Conservation (phyloP, 768 basidiomycete species). For the Leccinum barrowsii region DNA sequence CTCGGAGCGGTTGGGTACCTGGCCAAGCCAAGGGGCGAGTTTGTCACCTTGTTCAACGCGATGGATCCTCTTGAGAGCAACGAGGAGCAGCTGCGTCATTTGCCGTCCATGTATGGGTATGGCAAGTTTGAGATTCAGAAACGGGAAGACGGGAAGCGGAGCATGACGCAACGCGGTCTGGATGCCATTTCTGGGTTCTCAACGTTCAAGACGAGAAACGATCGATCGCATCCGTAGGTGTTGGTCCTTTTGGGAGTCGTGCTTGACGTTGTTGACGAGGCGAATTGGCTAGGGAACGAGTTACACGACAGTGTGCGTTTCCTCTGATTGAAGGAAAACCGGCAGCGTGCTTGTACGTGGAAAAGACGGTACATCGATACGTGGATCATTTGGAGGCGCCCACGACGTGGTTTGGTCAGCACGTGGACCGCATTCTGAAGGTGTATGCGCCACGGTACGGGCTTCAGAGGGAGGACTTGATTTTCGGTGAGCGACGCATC, state of each 20-base stretch:
- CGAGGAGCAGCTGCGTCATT: slow-evolving; percentile 38
- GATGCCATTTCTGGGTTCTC: slow-evolving; percentile 52
- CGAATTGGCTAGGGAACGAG: slow-evolving; percentile 35
- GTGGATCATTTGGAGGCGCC: slow-evolving; percentile 60
- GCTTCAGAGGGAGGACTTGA: slow-evolving; percentile 58
- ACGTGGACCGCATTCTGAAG: slow-evolving; percentile 60
- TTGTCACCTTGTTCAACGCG: slow-evolving; percentile 71
- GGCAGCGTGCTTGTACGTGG: slow-evolving; percentile 63
- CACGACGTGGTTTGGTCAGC: slow-evolving; percentile 69
- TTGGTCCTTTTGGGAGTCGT: background rate
- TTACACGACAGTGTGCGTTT: slow-evolving; percentile 53
- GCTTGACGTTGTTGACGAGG: background rate
- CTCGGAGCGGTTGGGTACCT: slow-evolving; percentile 79
- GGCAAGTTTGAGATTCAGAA: slow-evolving; percentile 47
- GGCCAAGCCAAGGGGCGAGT: slow-evolving; percentile 60
- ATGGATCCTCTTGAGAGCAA: slow-evolving; percentile 48
- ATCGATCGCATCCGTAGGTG: slow-evolving; percentile 40
- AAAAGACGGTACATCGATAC: slow-evolving; percentile 66
- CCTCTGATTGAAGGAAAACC: slow-evolving; percentile 64
- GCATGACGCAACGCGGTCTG: slow-evolving; percentile 50
- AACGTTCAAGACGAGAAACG: slow-evolving; percentile 38
- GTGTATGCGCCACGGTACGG: slow-evolving; percentile 44
- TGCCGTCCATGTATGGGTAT: slow-evolving; percentile 64
- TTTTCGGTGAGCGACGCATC: slow-evolving; percentile 35
- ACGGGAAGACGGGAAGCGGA: slow-evolving; percentile 53